phyloP scores from a whole-genome alignment of 2,329 filamentous ascomycete genomes.

The Penicillium sp. region DNA sequence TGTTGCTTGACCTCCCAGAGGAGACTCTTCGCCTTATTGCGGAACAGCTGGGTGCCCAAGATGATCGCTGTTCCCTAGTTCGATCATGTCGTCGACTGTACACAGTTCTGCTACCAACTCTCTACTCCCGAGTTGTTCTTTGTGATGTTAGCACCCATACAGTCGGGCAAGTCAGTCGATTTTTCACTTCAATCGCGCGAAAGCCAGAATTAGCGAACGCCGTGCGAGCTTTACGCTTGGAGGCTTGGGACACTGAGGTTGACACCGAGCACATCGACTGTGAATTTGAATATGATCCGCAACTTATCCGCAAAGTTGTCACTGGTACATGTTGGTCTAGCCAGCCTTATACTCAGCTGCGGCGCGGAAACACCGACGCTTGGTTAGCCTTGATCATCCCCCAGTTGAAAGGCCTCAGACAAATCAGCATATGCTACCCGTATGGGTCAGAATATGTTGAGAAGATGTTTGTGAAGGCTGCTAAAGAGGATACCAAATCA shows the following conservation, averaged over 20 bases:
- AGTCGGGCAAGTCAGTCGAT: not conserved
- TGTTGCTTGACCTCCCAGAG: not conserved
- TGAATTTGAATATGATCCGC: not conserved
- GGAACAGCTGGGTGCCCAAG: not conserved
- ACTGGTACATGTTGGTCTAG: not conserved
- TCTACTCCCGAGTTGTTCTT: not conserved
- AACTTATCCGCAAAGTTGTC: not conserved
- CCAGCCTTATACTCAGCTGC: not conserved
- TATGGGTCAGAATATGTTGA: not conserved
- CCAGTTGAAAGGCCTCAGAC: not conserved
- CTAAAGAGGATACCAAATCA: not conserved
- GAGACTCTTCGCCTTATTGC: not conserved
- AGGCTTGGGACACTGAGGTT: not conserved
- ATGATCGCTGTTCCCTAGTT: not conserved
- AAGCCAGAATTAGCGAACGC: not conserved
- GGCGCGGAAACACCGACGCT: not conserved
- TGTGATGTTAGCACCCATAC: not conserved
- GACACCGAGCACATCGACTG: not conserved
- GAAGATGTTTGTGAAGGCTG: not conserved
- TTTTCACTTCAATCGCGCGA: not conserved
- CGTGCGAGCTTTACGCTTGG: not conserved
- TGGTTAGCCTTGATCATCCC: conserved; percentile 1
- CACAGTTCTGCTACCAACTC: not conserved
- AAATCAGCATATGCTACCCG: not conserved
- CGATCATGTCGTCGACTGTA: not conserved